Percentiles rank a stretch among this genome's conserved stretches.
These are phyloP conservation scores for Rhizopogon vinicolor DNA, from an alignment of 768 basidiomycete genomes.

Conservation along the genomic window DNA sequence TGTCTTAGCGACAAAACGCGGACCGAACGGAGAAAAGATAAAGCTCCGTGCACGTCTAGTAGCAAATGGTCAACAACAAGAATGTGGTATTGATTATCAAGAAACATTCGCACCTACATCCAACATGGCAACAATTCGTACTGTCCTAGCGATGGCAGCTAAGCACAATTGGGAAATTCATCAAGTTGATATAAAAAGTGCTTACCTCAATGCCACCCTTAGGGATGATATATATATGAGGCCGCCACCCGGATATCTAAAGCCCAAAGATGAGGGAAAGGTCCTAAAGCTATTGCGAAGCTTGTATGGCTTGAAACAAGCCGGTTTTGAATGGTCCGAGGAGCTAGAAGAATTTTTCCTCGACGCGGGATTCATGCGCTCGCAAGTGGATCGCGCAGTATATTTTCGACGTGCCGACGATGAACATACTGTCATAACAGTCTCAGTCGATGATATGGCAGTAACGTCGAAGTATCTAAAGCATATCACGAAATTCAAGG, in stretches of 20 bases:
- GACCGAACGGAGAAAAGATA: background rate
- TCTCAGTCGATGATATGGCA: too few species aligned
- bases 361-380: too few species aligned
- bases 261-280: slow-evolving; percentile 14
- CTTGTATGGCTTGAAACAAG: slow-evolving; percentile 36
- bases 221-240: slow-evolving; percentile 32
- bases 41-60: background rate
- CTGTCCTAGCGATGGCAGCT: slow-evolving; percentile 5
- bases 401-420: too few species aligned
- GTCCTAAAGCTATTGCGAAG: slow-evolving; percentile 16
- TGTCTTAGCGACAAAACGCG: background rate
- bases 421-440: too few species aligned
- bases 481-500: too few species aligned
- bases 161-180: slow-evolving; percentile 5
- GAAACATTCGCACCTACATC: slow-evolving; percentile 13
- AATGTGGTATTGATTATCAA: slow-evolving; percentile 18
- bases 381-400: too few species aligned
- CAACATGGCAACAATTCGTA: slow-evolving; percentile 4
- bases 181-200: slow-evolving; percentile 10
- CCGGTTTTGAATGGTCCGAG: too few species aligned
- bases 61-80: background rate
- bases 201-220: slow-evolving; percentile 11
- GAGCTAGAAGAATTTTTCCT: too few species aligned
- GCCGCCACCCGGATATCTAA: slow-evolving; percentile 25
- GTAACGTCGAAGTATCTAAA: too few species aligned